Evolutionary conservation across 169 alveolate species (phyloP), one percentile per base, ranked within the genome.

Genomic region (Eimeria acervulina): DNA sequence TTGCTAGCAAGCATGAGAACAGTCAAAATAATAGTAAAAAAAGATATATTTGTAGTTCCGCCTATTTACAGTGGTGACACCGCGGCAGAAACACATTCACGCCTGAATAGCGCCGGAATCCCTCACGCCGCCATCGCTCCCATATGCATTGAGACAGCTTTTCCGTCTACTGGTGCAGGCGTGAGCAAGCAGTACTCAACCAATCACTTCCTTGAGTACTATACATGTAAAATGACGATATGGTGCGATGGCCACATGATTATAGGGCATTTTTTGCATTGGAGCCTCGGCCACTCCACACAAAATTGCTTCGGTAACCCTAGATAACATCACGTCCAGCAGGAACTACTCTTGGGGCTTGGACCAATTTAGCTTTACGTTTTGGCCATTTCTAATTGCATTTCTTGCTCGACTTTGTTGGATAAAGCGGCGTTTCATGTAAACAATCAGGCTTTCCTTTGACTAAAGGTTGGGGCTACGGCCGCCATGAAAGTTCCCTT

Each of bases 301-400:
- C 33, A 6, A n/a, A 63, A n/a, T 63, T 63, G 80, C 47, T 68
- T 15, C 44, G 33, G n/a, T 31, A 68, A 13, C 42, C 42, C 47
- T 31, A n/a, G 47, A 2, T 31, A 33, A 31, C 80, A 0, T 4
- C 80, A 5, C 42, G 0, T 19, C 47, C 80, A 33, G 47, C 17
- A 68, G 80, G 47, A 33, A 33, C n/a, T 68, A 68, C 19, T 21
- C 17, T 68, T 68, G 80, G 80, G 80, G 80, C 80, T 68, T 68
- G 47, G 80, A 68, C 47, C 80, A 68, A 31, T 33, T 31, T n/a
- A 68, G 80, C 33, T 0, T 0, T 6, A 68, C 80, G 33, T 31
- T 8, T 68, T 13, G 28, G 80, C 28, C 1, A 31, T 13, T 31
- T 2, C 21, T 68, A 68, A 47, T 31, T 68, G 47, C 26, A 13